phyloP scores from a whole-genome alignment of 2,329 filamentous ascomycete species.

The Drechslerella dactyloides region DNA sequence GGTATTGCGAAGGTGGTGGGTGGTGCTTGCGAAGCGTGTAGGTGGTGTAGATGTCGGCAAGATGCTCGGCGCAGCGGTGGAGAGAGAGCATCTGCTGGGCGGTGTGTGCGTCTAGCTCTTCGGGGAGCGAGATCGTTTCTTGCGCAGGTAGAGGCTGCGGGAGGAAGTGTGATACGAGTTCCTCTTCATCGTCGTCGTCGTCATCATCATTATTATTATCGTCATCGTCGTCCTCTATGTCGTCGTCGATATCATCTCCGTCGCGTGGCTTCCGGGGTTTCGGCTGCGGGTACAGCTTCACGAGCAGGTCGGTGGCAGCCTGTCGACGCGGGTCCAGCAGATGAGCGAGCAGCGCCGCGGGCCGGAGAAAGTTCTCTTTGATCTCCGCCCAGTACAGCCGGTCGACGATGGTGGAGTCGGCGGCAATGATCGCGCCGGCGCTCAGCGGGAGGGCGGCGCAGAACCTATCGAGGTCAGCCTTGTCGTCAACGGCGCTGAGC shows the following conservation, averaged over 20 bases:
- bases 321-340: slow-evolving; percentile 6
- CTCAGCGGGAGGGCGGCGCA: slow-evolving; percentile 23
- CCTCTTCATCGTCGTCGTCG: not conserved
- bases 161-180: not conserved
- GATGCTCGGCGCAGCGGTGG: slow-evolving; percentile 11
- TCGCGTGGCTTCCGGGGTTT: too few relatives aligned
- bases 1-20: not conserved
- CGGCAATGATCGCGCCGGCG: not conserved
- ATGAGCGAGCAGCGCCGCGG: slow-evolving; percentile 5
- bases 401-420: slow-evolving; percentile 4
- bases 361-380: slow-evolving; percentile 9
- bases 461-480: slow-evolving; percentile 32
- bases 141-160: not conserved
- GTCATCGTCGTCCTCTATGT: not conserved
- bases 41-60: slow-evolving; percentile 17
- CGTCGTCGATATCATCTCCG: not conserved
- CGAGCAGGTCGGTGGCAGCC: not conserved
- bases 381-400: slow-evolving; percentile 25
- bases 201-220: too few relatives aligned
- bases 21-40: slow-evolving; percentile 16
- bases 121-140: not conserved
- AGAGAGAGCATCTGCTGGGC: slow-evolving; percentile 8
- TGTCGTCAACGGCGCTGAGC: slow-evolving; percentile 22
- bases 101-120: not conserved
- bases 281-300: not conserved